Evolutionary conservation across 179 eudicot genomes (phyloP), one percentile per base, ranked within the genome.

Genomic region (Corrigiola litoralis): DNA sequence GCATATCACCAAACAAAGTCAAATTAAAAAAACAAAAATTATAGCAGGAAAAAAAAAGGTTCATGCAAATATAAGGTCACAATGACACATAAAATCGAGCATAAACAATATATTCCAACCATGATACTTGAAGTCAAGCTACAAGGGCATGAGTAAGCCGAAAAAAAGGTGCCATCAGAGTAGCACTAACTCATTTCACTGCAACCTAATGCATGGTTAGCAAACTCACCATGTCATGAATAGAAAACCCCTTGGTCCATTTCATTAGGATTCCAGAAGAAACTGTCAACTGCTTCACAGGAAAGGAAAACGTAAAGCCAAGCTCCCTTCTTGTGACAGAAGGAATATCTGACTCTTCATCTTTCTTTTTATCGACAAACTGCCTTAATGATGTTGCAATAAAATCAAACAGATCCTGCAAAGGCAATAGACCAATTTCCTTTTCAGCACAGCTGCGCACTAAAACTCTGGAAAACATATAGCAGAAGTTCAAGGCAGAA

Each of bases 241-340:
- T 81, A 37, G 85, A 65, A 78, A 91, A 95, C 34, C 91, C 96
- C 72, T 95, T 95, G 4, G 97, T 86, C 97, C 96, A 95, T 71
- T 81, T 91, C 42, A 86, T 80, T 45, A 95, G 78, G 52, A 73
- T 72, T 51, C 99, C 99, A 0, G 99, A 86, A 6, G 82, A 68
- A 21, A 85, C 68, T 37, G 97, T 85, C 18, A 63, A 76, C 71
- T 95, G 97, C 69, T 81, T 95, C 70, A 91, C 86, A 20, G 99
- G 99, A 74, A 91, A 95, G 36, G 99, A 91, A 67, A 95, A 95
- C 61, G 99, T 86, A 63, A 91, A 84, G 16, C 97, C 97, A 52
- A 95, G 84, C 69, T 87, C 87, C 67, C 84, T 85, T 72, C 69
- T 81, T 58, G 76, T 60, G 23, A 16, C 57, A 57, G 76, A 49